Evolutionary conservation across 345 rosid species (phyloP).

Genomic region (Sonneratia alba): DNA sequence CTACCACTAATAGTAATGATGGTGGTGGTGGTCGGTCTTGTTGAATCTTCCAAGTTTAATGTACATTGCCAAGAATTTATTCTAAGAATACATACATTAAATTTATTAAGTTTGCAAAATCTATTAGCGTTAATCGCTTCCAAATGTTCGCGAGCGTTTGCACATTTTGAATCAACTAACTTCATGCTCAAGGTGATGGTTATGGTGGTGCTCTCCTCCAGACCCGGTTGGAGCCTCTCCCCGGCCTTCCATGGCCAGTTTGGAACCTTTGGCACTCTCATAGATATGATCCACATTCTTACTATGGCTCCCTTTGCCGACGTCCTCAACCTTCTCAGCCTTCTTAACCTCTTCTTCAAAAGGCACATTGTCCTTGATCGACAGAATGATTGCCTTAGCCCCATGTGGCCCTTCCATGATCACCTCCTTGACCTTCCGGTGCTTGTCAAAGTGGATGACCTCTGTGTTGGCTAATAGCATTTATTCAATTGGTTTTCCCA

Average conservation of each 20-base stretch:
- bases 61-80: no score
- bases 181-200: conserved; percentile 1
- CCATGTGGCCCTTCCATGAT: conserved; percentile 17
- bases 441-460: conserved; percentile 14
- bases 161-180: not conserved
- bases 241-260: not conserved
- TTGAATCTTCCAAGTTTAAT: no score
- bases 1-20: no score
- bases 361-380: conserved; percentile 12
- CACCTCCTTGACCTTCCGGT: conserved; percentile 13
- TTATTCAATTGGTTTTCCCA: no score
- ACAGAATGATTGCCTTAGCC: conserved; percentile 5
- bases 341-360: conserved; percentile 4
- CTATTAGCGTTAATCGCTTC: no score
- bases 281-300: not conserved
- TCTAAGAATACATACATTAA: no score
- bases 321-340: not conserved
- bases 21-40: no score
- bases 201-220: not conserved
- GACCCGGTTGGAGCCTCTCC: not conserved
- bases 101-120: no score
- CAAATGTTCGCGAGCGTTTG: no score
- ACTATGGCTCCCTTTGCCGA: not conserved
- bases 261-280: not conserved
- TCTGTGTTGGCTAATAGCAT: not conserved